Base-by-base conservation (phyloP, 768 basidiomycete genomes). In the Lanmaoa pseudosensibilis region DNA sequence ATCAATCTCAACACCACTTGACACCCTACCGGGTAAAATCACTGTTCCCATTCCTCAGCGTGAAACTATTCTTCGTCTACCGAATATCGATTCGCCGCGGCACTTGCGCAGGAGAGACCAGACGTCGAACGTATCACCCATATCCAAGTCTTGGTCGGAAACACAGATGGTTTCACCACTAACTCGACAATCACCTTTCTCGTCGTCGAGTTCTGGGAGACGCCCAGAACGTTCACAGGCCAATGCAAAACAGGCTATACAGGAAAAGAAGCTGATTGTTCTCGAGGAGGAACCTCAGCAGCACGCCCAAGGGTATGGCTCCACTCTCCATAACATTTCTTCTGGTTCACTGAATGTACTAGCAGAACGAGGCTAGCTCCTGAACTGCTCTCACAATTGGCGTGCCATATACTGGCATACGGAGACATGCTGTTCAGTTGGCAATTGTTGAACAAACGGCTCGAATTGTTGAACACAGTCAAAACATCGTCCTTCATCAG, bases 351-450 rank as follows among this genome's bases (percentile, higher is more conserved):
- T 56, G 18, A 50, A 38, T 16, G 32, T 49, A 38, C 32, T 15
- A 40, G 39, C 58, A 62, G 61, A 50, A 48, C 43, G 13, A 60
- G 23, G 43, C 18, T 52, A 58, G 50, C 68, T 43, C 53, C 60
- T 46, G 69, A 61, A 21, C 57, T 73, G 23, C 75, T 83, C 21
- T 70, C 75, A 19, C 80, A 79, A 53, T 58, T 79, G 36, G 66
- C 76, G 21, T 72, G 67, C 9, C 90, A 94, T 68, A 76, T 93
- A 21, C 72, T 84, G 41, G 77, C 78, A 1, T 94, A 94, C 65
- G 87, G 88, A 7, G 90, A 94, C 54, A 73, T 88, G 59, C 74
- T 94, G 23, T 83, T 84, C 60, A 74, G 85, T 43, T 94, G 92
- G 93, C 74, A 83, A 58, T 68, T 92, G 50, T 74, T 81, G 61